Evolutionary conservation across 371 early-diverging fungal genomes (phyloP).

Genomic region (Dichotomocladium elegans): DNA sequence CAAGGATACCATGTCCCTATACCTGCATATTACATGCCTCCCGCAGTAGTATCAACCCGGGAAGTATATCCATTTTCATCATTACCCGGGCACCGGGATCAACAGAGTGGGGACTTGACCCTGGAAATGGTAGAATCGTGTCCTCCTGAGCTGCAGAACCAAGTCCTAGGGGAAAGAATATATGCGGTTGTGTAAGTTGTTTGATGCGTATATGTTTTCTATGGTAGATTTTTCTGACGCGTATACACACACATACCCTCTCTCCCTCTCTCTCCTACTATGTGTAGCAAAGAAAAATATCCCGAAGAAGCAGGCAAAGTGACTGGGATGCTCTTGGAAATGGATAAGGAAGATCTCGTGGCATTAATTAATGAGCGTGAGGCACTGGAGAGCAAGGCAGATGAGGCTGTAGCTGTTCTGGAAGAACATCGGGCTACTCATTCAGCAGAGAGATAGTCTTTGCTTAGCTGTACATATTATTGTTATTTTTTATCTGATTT

Average conservation of each 20-base stretch:
- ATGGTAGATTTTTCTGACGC: background rate
- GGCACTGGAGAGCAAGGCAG: constrained; percentile 48
- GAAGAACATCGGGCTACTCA: constrained; percentile 15
- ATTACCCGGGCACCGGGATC: background rate
- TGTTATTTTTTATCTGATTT: too few relatives aligned
- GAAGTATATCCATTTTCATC: background rate
- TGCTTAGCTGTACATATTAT: too few relatives aligned
- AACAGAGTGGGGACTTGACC: constrained; percentile 38
- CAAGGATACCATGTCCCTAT: constrained; percentile 9
- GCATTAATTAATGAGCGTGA: constrained; percentile 76
- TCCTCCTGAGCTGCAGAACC: constrained; percentile 82
- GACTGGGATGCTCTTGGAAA: constrained; percentile 97
- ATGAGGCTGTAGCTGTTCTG: constrained; percentile 26
- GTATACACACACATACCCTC: background rate
- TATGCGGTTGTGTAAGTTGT: constrained; percentile 69
- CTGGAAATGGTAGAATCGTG: constrained; percentile 73
- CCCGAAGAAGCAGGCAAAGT: constrained; percentile 88
- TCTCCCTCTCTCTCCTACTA: background rate
- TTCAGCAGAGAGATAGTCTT: background rate
- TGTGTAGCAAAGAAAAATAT: constrained; percentile 40
- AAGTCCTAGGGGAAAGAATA: constrained; percentile 90
- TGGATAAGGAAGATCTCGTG: constrained; percentile 88
- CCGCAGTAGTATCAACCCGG: background rate
- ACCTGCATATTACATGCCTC: constrained; percentile 1
- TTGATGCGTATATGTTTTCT: background rate